These are phyloP conservation scores for Aegilops umbellulata DNA, from an alignment of 176 grass and related monocot species.

Conservation along the genomic window DNA sequence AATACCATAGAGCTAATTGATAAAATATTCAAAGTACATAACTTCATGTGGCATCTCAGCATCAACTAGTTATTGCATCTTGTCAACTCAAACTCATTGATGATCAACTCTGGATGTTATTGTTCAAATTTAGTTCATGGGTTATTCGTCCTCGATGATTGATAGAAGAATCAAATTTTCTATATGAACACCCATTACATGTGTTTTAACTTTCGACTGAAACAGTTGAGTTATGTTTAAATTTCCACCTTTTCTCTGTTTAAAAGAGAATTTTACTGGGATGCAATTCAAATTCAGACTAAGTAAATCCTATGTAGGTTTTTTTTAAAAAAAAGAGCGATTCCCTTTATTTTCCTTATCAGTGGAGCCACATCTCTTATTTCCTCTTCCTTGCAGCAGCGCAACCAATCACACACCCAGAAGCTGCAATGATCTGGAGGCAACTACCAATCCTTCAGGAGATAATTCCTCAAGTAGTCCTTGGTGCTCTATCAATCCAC, in stretches of 20 bases:
- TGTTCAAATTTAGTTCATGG: not conserved
- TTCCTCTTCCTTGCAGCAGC: constrained; percentile 31
- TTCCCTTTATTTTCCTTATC: not conserved
- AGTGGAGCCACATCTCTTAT: constrained; percentile 9
- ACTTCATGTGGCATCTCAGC: constrained; percentile 1
- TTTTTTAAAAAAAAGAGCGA: not conserved
- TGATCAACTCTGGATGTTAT: not conserved
- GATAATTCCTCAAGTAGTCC: constrained; percentile 23
- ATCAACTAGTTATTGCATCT: not conserved
- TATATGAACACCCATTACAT: not conserved
- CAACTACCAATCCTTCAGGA: constrained; percentile 19
- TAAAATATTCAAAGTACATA: not conserved
- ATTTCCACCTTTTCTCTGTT: not conserved
- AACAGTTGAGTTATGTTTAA: not conserved
- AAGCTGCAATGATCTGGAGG: constrained; percentile 30
- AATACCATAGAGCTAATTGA: not conserved
- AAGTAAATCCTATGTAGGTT: not conserved
- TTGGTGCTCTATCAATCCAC: constrained; percentile 43
- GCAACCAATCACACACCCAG: constrained; percentile 30
- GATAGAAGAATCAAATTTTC: not conserved
- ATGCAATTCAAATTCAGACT: not conserved
- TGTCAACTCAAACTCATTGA: not conserved
- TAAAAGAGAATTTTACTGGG: not conserved
- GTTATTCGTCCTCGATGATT: not conserved
- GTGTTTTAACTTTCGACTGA: not conserved